Evolutionary conservation across 208 protist species (phyloP).

Genomic region (Crithidia bombi): DNA sequence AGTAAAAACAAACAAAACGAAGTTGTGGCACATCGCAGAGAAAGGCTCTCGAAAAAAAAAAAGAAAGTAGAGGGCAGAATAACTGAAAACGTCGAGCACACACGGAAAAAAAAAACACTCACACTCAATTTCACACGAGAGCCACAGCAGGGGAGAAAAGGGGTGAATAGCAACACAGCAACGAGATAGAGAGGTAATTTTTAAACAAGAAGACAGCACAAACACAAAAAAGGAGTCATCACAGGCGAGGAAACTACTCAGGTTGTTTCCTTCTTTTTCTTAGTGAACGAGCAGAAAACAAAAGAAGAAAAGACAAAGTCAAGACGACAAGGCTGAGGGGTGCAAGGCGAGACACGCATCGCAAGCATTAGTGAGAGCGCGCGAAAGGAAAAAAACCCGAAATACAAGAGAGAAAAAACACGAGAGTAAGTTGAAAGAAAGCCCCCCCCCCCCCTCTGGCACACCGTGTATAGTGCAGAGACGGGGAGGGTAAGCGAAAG

Average conservation of each 20-base stretch:
- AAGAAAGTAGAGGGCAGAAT: neutral
- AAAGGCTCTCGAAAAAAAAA: conserved; percentile 9
- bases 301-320: conserved; percentile 2
- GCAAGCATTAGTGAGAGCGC: neutral
- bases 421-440: neutral
- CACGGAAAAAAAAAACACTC: neutral
- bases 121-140: too few relatives aligned
- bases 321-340: conserved; percentile 19
- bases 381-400: neutral
- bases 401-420: neutral
- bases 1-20: neutral
- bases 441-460: too few relatives aligned
- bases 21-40: neutral
- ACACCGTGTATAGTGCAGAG: neutral
- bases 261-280: neutral
- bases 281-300: conserved; percentile 4
- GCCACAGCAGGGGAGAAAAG: too few relatives aligned
- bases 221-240: conserved; percentile 5
- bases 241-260: neutral
- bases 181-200: conserved; percentile 10
- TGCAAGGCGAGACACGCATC: conserved; percentile 24
- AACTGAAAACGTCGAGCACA: conserved; percentile 1
- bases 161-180: neutral
- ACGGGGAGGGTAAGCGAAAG: neutral
- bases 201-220: conserved; percentile 7